Base-by-base conservation (phyloP, 1,139 yeast genomes). In the Protomyces macrosporus region DNA sequence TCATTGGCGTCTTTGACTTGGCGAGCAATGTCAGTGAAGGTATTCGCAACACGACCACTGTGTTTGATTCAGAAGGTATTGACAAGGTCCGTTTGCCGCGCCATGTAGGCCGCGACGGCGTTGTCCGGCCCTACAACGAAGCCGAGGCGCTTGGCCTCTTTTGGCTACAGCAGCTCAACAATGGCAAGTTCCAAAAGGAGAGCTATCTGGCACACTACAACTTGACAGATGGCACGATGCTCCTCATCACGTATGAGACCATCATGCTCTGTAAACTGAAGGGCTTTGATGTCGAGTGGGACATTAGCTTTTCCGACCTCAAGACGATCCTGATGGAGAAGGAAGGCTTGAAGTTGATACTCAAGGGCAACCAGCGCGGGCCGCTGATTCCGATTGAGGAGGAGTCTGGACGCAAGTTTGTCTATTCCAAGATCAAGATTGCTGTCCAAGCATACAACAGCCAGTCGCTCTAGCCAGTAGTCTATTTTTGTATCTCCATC, bases 21-120 rank as follows among this genome's bases (percentile, higher is more conserved):
- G 97, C 98, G 0, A 87, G 90, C 56, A 91, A 90, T 75, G 86
- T 93, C 36, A 86, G 96, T 76, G 98, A 91, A 73, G 98, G 98
- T 33, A 91, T 95, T 58, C 82, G 93, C 66, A 90, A 87, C 73
- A 89, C 98, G 0, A 90, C 99, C 0, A 89, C 97, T 0, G 93
- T 89, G 1, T 87, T 90, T 73, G 97, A 90, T 73, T 83, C 83
- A 3, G 91, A 86, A 58, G 87, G 87, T 0, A 81, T 91, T 59
- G 89, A 86, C 66, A 85, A 89, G 68, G 90, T 89, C 0, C 82
- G 98, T 65, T 79, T 91, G 51, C 95, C 98, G 1, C 78, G 98
- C 59, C 85, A 81, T 69, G 80, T 93, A 55, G 82, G 86, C 14
- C 81, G 80, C 60, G 90, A 88, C 70, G 84, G 87, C 6, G 80